phyloP scores from a whole-genome alignment of 2,329 filamentous ascomycete genomes.

The Penicillium sclerotigenum region DNA sequence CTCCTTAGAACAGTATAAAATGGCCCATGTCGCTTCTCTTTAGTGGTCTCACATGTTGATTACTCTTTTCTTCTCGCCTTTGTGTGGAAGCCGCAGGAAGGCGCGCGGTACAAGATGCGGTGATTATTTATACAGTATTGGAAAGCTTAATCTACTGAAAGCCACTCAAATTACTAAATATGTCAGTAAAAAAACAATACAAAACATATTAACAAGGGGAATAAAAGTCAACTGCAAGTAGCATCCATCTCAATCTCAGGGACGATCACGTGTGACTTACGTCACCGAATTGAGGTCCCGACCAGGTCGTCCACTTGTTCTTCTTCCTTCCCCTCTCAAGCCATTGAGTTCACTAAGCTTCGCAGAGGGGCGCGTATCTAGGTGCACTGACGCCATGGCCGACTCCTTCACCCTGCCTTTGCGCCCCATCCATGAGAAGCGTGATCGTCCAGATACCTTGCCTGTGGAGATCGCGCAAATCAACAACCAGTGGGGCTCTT shows the following conservation, averaged over 20 bases:
- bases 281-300: slow-evolving; percentile 1
- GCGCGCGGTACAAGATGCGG: slow-evolving; percentile 40
- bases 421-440: slow-evolving; percentile 49
- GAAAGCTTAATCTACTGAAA: neutral
- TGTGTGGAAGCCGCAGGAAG: slow-evolving; percentile 41
- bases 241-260: neutral
- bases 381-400: slow-evolving; percentile 29
- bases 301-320: neutral
- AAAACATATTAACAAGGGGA: neutral
- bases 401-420: slow-evolving; percentile 56
- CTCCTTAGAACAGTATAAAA: neutral
- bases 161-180: no score
- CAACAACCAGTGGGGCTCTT: slow-evolving; percentile 73
- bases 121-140: no score
- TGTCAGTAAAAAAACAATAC: no score
- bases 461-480: slow-evolving; percentile 74
- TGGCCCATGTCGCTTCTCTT: neutral
- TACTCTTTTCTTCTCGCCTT: slow-evolving; percentile 44
- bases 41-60: slow-evolving; percentile 42
- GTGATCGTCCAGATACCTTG: slow-evolving; percentile 60
- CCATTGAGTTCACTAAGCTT: neutral
- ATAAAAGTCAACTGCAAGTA: neutral
- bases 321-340: neutral
- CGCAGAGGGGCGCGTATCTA: neutral
- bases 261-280: slow-evolving; percentile 6